Evolutionary conservation across 345 rosid species (phyloP).

Genomic region (Brassica napus): DNA sequence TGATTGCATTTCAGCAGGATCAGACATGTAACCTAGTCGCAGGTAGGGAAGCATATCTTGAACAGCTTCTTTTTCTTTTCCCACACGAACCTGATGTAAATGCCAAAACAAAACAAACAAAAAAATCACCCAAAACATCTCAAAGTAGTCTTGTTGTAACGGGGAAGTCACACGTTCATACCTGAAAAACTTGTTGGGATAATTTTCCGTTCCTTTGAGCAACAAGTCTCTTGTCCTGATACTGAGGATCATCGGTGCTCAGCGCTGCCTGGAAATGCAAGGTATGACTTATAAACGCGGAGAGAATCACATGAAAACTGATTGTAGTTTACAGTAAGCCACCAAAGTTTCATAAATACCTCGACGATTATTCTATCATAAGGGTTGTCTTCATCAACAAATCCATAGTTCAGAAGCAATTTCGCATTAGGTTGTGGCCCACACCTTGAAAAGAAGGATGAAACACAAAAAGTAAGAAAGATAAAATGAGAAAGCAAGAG

Average conservation of each 20-base stretch:
- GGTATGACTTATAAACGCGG: constrained; percentile 18
- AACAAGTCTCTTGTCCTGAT: constrained; percentile 93
- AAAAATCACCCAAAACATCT: constrained; percentile 26
- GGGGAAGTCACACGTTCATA: constrained; percentile 42
- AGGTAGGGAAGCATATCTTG: constrained; percentile 89
- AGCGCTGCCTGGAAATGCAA: constrained; percentile 67
- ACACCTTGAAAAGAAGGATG: constrained; percentile 60
- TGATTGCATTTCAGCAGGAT: constrained; percentile 86
- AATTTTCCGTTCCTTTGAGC: constrained; percentile 94
- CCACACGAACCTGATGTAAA: constrained; percentile 60
- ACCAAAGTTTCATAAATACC: constrained; percentile 46
- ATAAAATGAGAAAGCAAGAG: constrained; percentile 20
- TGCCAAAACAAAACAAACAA: neutral
- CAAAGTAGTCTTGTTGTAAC: constrained; percentile 8
- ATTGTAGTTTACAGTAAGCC: neutral
- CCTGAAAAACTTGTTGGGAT: constrained; percentile 74
- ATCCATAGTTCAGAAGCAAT: constrained; percentile 91
- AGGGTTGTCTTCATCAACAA: constrained; percentile 88
- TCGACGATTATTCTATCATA: constrained; percentile 73
- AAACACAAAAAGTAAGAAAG: constrained; percentile 17
- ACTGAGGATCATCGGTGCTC: constrained; percentile 93
- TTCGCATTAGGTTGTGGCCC: constrained; percentile 96
- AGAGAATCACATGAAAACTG: neutral
- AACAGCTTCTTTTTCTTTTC: constrained; percentile 87
- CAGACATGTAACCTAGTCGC: constrained; percentile 86